phyloP scores from a whole-genome alignment of 768 basidiomycete genomes.

The Naganishia kalamii region DNA sequence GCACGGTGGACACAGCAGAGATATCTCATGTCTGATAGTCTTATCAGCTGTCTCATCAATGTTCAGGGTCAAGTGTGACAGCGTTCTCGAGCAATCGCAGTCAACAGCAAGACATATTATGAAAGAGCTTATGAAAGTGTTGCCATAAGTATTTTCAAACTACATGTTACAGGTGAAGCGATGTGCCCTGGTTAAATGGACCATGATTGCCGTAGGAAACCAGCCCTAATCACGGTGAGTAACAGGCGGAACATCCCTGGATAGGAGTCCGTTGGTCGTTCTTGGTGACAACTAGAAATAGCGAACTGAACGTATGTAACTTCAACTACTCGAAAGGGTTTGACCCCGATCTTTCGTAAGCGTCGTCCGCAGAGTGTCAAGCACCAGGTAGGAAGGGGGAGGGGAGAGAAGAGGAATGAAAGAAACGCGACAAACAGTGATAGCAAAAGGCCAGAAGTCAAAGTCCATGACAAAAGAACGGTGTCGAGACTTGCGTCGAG shows the following conservation, averaged over 20 bases:
- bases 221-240: slow-evolving; percentile 43
- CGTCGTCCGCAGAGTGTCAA: slow-evolving; percentile 76
- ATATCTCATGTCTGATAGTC: too few relatives aligned
- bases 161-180: slow-evolving; percentile 1
- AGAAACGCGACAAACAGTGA: background rate
- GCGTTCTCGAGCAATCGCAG: too few relatives aligned
- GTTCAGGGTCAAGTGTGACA: too few relatives aligned
- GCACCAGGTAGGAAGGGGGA: slow-evolving; percentile 55
- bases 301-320: slow-evolving; percentile 70
- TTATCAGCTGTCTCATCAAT: too few relatives aligned
- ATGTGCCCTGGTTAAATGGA: slow-evolving; percentile 42
- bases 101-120: too few relatives aligned
- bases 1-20: too few relatives aligned
- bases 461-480: background rate
- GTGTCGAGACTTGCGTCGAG: background rate
- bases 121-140: too few relatives aligned
- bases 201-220: slow-evolving; percentile 30
- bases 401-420: background rate
- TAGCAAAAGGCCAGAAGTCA: background rate
- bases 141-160: slow-evolving; percentile 4
- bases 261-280: slow-evolving; percentile 44
- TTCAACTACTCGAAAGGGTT: background rate
- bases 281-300: slow-evolving; percentile 87
- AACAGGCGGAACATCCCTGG: slow-evolving; percentile 41
- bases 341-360: slow-evolving; percentile 51